These are phyloP conservation scores for Ilyonectria sp. DNA, from an alignment of 2,329 filamentous ascomycete genomes.

Conservation along the genomic window DNA sequence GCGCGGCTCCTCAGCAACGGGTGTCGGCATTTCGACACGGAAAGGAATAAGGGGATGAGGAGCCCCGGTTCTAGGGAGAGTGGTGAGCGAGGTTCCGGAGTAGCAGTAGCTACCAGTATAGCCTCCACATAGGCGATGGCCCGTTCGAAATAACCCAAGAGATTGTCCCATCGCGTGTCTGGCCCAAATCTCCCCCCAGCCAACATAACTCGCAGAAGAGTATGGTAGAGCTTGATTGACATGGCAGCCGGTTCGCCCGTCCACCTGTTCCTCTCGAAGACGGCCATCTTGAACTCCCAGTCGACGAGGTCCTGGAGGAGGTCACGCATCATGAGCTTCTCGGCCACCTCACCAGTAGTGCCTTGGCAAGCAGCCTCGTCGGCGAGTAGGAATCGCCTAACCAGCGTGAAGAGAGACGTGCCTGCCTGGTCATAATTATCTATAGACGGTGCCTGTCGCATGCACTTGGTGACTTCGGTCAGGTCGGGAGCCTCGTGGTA, in stretches of 20 bases:
- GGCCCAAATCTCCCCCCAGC: constrained; percentile 39
- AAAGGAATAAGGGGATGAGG: constrained; percentile 50
- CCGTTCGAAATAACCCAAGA: constrained; percentile 49
- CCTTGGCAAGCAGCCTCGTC: constrained; percentile 23
- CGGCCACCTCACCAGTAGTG: not conserved
- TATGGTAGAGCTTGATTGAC: constrained; percentile 51
- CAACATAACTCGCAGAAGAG: constrained; percentile 40
- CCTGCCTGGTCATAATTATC: constrained; percentile 44
- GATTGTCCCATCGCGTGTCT: constrained; percentile 50
- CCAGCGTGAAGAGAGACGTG: constrained; percentile 38
- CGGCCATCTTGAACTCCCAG: constrained; percentile 46
- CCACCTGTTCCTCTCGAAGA: constrained; percentile 37
- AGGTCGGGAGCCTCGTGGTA: constrained; percentile 34
- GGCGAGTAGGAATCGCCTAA: constrained; percentile 42
- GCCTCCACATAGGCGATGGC: constrained; percentile 40
- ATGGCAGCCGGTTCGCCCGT: constrained; percentile 33
- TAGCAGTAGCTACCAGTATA: constrained; percentile 34
- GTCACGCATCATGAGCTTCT: constrained; percentile 7
- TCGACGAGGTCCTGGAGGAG: constrained; percentile 33
- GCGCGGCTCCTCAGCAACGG: constrained; percentile 47
- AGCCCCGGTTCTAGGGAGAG: constrained; percentile 53
- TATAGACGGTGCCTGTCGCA: constrained; percentile 25
- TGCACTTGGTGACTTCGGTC: constrained; percentile 32
- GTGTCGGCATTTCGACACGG: constrained; percentile 50
- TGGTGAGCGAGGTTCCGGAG: constrained; percentile 34